Evolutionary conservation across 768 basidiomycete genomes (phyloP).

Genomic region (Heimioporus sp.): DNA sequence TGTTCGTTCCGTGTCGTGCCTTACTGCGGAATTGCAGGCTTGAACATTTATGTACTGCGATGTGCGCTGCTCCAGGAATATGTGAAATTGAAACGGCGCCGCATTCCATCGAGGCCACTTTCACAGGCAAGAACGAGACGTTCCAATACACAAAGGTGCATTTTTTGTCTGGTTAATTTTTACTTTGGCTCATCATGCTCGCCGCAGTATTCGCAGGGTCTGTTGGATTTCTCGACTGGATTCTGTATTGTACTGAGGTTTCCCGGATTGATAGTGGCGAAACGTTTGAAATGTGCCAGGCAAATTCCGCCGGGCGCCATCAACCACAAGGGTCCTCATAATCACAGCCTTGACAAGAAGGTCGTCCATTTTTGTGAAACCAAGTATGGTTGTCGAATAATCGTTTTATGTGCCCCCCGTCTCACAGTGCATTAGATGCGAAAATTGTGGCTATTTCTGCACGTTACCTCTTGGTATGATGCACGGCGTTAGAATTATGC

Average conservation of each 20-base stretch:
- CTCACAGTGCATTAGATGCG: constrained; percentile 37
- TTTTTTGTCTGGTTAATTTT: background rate
- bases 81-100: constrained; percentile 61
- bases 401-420: background rate
- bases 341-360: constrained; percentile 42
- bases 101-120: constrained; percentile 59
- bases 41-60: constrained; percentile 44
- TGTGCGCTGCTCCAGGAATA: constrained; percentile 46
- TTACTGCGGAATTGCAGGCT: constrained; percentile 36
- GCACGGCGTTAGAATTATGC: accelerated
- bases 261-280: constrained; percentile 36
- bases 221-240: background rate
- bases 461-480: constrained; percentile 50
- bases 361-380: constrained; percentile 56
- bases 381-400: constrained; percentile 29
- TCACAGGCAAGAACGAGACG: constrained; percentile 56
- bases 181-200: no score
- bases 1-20: background rate
- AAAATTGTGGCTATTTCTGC: constrained; percentile 57
- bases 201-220: constrained; percentile 54
- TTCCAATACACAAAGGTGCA: constrained; percentile 64
- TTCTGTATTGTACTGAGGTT: background rate
- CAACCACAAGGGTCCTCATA: constrained; percentile 47
- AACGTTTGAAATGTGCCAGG: constrained; percentile 49
- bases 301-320: constrained; percentile 41